Evolutionary conservation across 2,329 filamentous ascomycete genomes (phyloP).

Genomic region (Fusarium pseudocircinatum): DNA sequence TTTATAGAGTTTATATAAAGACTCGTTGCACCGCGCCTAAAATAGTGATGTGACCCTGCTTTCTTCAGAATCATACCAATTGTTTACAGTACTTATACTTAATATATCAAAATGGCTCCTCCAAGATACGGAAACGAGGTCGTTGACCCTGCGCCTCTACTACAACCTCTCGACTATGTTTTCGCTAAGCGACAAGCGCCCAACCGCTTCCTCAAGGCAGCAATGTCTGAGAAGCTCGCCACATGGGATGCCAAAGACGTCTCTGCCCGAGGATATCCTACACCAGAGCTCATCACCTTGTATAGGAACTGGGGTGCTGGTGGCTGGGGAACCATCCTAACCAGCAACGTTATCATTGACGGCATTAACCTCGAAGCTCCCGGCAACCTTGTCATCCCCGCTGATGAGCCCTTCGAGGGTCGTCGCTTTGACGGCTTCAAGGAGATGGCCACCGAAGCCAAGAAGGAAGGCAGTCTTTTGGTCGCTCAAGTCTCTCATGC

Average conservation of each 20-base stretch:
- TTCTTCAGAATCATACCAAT: background rate
- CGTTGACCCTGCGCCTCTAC: constrained; percentile 20
- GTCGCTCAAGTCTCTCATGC: constrained; percentile 25
- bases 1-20: constrained; percentile 10
- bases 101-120: constrained; percentile 6
- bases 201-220: constrained; percentile 32
- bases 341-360: constrained; percentile 28
- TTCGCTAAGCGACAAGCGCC: constrained; percentile 21
- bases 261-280: constrained; percentile 26
- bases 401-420: constrained; percentile 13
- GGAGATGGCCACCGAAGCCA: constrained; percentile 12
- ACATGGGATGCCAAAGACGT: constrained; percentile 24
- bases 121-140: constrained; percentile 18
- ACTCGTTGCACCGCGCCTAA: background rate
- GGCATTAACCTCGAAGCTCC: constrained; percentile 20
- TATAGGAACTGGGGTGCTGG: constrained; percentile 30
- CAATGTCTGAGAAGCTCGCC: constrained; percentile 28
- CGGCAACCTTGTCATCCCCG: constrained; percentile 12
- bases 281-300: constrained; percentile 19
- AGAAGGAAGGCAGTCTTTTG: constrained; percentile 18
- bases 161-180: constrained; percentile 21
- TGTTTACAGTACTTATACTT: background rate
- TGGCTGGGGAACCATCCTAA: constrained; percentile 23
- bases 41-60: background rate
- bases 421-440: constrained; percentile 26